These are phyloP conservation scores for Xenosphaeropsis pyriputrescens DNA, from an alignment of 2,329 filamentous ascomycete species.

Conservation along the genomic window DNA sequence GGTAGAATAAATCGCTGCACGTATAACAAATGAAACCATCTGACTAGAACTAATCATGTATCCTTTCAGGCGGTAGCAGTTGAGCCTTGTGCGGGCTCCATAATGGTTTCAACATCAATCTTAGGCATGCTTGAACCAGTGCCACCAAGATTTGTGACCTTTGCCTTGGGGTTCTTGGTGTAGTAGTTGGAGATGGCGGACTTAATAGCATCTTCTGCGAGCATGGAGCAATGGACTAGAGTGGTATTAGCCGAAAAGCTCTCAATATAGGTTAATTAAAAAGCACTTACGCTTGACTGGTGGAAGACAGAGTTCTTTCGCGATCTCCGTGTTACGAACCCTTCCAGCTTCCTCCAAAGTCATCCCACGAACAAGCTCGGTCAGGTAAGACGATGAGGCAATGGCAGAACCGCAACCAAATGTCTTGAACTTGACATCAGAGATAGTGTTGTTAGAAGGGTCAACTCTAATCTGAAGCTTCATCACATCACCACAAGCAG, in stretches of 20 bases:
- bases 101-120: conserved; percentile 42
- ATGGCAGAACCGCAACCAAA: conserved; percentile 93
- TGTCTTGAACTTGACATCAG: conserved; percentile 95
- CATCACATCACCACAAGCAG: conserved; percentile 86
- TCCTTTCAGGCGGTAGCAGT: conserved; percentile 9
- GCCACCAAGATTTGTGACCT: conserved; percentile 61
- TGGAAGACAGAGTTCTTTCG: conserved; percentile 82
- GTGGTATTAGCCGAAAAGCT: conserved; percentile 16
- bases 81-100: conserved; percentile 19
- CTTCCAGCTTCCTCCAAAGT: conserved; percentile 83
- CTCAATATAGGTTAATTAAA: conserved; percentile 45
- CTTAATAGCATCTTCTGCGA: conserved; percentile 87
- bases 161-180: conserved; percentile 71
- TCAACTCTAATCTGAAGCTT: conserved; percentile 90
- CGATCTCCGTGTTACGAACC: conserved; percentile 96
- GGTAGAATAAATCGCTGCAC: too few relatives aligned
- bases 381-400: conserved; percentile 86
- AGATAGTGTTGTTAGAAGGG: conserved; percentile 73
- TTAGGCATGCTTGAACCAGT: conserved; percentile 55
- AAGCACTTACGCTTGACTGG: conserved; percentile 65
- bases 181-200: conserved; percentile 85
- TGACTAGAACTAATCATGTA: too few relatives aligned
- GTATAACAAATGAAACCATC: too few relatives aligned
- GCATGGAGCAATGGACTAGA: conserved; percentile 78
- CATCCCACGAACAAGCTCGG: conserved; percentile 91